phyloP scores from a whole-genome alignment of 345 rosid genomes.

The Luvunga scandens region DNA sequence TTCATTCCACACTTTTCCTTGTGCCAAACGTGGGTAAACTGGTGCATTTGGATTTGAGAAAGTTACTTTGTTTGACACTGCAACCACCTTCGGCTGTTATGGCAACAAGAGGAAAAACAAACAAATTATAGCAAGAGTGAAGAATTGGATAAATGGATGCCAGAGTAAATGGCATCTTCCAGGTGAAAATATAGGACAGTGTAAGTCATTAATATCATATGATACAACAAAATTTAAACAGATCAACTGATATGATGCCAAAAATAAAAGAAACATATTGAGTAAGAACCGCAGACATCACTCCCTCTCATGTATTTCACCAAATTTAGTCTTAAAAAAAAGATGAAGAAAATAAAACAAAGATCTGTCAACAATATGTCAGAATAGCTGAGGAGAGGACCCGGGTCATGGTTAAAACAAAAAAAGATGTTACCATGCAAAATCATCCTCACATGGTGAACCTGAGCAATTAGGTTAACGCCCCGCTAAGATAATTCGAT shows the following conservation, averaged over 20 bases:
- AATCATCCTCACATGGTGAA: neutral
- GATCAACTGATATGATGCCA: neutral
- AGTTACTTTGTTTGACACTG: conserved; percentile 55
- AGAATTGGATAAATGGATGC: neutral
- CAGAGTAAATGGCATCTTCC: neutral
- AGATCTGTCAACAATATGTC: neutral
- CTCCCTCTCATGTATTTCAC: neutral
- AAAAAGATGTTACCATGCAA: neutral
- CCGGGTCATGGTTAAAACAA: neutral
- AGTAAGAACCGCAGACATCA: neutral
- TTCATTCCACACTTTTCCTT: conserved; percentile 70
- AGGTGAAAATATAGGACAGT: neutral
- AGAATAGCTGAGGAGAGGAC: neutral
- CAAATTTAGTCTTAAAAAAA: neutral
- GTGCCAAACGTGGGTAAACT: conserved; percentile 66
- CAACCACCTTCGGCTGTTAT: conserved; percentile 63
- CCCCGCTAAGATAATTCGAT: neutral
- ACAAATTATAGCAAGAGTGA: neutral
- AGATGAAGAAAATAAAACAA: neutral
- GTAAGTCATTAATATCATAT: neutral
- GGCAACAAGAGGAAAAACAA: conserved; percentile 4
- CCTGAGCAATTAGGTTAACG: neutral
- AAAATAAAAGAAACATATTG: neutral
- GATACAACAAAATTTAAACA: neutral
- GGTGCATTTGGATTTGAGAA: conserved; percentile 68